phyloP scores from a whole-genome alignment of 2,329 filamentous ascomycete genomes.

The Claviceps monticola region DNA sequence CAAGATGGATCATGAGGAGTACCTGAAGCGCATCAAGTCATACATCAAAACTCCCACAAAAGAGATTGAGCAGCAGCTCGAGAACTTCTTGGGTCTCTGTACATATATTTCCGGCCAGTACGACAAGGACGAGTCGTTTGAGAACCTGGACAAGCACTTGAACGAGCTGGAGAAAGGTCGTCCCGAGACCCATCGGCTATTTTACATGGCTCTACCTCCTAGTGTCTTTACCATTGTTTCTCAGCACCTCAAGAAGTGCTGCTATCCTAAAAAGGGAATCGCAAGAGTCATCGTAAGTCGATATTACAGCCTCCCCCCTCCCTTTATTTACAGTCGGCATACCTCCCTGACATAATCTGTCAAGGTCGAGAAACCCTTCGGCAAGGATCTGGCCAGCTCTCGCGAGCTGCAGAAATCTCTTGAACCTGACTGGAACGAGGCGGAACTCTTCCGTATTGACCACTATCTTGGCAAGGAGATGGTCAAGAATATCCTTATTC shows the following conservation, averaged over 20 bases:
- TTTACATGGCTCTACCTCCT: conserved; percentile 98
- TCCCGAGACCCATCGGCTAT: conserved; percentile 78
- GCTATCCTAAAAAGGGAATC: conserved; percentile 84
- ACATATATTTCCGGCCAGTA: conserved; percentile 96
- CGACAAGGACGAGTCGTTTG: conserved; percentile 90
- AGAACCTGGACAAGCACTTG: conserved; percentile 71
- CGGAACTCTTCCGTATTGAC: conserved; percentile 97
- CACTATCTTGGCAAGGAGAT: conserved; percentile 99
- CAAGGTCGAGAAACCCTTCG: conserved; percentile 97
- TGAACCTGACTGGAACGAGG: conserved; percentile 95
- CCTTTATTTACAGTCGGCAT: too few relatives aligned
- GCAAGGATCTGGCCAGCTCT: conserved; percentile 90
- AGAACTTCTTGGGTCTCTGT: conserved; percentile 79
- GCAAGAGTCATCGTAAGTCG: conserved; percentile 71
- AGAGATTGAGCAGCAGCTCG: conserved; percentile 88
- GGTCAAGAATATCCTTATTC: conserved; percentile 98
- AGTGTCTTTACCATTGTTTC: conserved; percentile 98
- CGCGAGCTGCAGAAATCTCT: conserved; percentile 89
- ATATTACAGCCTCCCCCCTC: neutral
- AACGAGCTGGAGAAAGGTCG: conserved; percentile 71
- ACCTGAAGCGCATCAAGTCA: conserved; percentile 83
- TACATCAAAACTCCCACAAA: conserved; percentile 99
- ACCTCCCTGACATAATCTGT: neutral
- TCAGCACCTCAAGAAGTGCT: conserved; percentile 92
- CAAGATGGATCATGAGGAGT: conserved; percentile 98